Conservation (phyloP, 345 rosid genomes). For the Euphorbia lathyris region DNA sequence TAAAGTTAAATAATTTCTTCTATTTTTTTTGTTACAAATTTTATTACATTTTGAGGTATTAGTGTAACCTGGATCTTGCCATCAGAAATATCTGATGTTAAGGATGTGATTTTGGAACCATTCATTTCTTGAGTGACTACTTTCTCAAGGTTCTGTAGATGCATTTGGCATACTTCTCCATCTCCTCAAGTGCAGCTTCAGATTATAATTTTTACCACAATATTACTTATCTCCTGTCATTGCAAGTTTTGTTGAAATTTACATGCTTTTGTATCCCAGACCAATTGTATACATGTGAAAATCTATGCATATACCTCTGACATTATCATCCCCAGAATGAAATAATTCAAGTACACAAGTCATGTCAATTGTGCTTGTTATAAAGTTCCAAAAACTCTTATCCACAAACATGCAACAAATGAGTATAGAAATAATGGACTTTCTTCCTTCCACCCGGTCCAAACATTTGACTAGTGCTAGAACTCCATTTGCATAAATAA, state of each 20-base stretch:
- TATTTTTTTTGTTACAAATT: no score
- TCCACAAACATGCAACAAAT: constrained; percentile 54
- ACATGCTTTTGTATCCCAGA: constrained; percentile 48
- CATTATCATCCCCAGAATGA: constrained; percentile 50
- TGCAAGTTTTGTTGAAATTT: constrained; percentile 47
- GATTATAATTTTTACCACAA: constrained; percentile 39
- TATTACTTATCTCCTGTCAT: constrained; percentile 45
- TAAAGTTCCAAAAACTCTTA: constrained; percentile 44
- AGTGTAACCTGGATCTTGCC: constrained; percentile 54
- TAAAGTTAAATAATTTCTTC: no score
- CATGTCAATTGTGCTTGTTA: constrained; percentile 44
- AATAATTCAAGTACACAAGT: constrained; percentile 53
- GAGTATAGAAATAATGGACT: constrained; percentile 44
- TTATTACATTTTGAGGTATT: background rate
- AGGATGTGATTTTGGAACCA: constrained; percentile 33
- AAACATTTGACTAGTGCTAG: constrained; percentile 48
- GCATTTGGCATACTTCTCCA: constrained; percentile 55
- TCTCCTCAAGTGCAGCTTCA: constrained; percentile 47
- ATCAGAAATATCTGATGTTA: constrained; percentile 43
- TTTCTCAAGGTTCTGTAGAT: constrained; percentile 50
- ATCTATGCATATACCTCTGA: constrained; percentile 50
- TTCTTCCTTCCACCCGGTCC: constrained; percentile 45
- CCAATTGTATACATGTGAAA: constrained; percentile 67
- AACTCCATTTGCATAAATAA: constrained; percentile 50
- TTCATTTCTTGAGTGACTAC: constrained; percentile 42